Evolutionary conservation across 2,329 filamentous ascomycete species (phyloP).

Genomic region (Xylariales sp.): DNA sequence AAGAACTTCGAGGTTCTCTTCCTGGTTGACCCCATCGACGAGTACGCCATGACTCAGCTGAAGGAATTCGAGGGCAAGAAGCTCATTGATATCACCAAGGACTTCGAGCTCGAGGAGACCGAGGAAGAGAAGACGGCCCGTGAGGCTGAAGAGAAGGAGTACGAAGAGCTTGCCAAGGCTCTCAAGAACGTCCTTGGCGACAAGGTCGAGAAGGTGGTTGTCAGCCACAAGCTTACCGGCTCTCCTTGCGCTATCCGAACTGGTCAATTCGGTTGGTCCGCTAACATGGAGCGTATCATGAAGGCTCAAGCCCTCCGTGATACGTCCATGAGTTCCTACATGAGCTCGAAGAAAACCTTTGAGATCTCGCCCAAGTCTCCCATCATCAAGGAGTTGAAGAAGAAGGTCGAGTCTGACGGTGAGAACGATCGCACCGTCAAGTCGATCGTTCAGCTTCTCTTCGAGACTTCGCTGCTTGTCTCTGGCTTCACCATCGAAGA

Average conservation of each 20-base stretch:
- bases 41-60: slow-evolving; percentile 99
- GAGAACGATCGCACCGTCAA: slow-evolving; percentile 99
- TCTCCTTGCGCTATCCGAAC: slow-evolving; percentile 98
- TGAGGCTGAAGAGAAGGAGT: slow-evolving; percentile 98
- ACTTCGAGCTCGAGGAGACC: slow-evolving; percentile 99
- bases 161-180: slow-evolving; percentile 86
- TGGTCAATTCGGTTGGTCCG: slow-evolving; percentile 99
- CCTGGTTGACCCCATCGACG: slow-evolving; percentile 98
- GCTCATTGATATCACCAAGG: slow-evolving; percentile 99
- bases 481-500: slow-evolving; percentile 99
- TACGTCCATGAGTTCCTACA: slow-evolving; percentile 99
- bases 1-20: slow-evolving; percentile 99
- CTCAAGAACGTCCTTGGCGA: slow-evolving; percentile 99
- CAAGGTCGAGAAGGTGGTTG: slow-evolving; percentile 99
- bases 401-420: slow-evolving; percentile 95
- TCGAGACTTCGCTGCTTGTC: slow-evolving; percentile 96
- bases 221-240: slow-evolving; percentile 93
- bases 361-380: slow-evolving; percentile 99
- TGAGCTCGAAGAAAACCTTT: slow-evolving; percentile 99
- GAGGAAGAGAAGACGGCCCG: slow-evolving; percentile 98
- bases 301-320: slow-evolving; percentile 99
- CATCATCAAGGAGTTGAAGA: slow-evolving; percentile 99
- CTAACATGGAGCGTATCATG: slow-evolving; percentile 99
- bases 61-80: slow-evolving; percentile 99
- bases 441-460: slow-evolving; percentile 96